These are phyloP conservation scores for Zoysia pacifica DNA, from an alignment of 176 grass and related monocot species.

Conservation along the genomic window DNA sequence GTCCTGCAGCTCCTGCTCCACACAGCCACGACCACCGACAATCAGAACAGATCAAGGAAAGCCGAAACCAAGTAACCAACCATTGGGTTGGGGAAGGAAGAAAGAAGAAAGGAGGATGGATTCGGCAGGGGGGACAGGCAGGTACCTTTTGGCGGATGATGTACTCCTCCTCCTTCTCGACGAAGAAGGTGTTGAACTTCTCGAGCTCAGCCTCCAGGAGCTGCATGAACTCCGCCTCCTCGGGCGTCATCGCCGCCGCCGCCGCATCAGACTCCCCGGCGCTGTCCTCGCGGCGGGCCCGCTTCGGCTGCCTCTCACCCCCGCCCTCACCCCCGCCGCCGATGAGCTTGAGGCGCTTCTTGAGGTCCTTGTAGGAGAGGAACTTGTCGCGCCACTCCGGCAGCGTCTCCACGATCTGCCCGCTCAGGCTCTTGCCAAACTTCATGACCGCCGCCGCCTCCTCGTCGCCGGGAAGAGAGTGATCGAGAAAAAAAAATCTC, in stretches of 20 bases:
- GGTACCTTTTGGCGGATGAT: constrained; percentile 93
- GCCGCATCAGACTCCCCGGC: constrained; percentile 19
- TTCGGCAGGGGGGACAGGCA: neutral
- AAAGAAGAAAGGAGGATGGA: neutral
- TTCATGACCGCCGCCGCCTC: constrained; percentile 48
- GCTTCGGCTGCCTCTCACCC: constrained; percentile 55
- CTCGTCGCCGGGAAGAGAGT: neutral
- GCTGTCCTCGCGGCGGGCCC: constrained; percentile 39
- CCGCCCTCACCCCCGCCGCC: constrained; percentile 1
- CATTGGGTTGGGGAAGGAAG: neutral
- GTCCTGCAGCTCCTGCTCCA: constrained; percentile 83
- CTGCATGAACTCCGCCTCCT: constrained; percentile 74
- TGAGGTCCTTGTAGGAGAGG: constrained; percentile 95
- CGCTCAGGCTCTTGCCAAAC: constrained; percentile 94
- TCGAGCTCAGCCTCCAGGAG: constrained; percentile 90
- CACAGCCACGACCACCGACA: neutral
- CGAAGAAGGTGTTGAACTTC: constrained; percentile 92
- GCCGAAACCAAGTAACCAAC: neutral
- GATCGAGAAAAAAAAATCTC: neutral
- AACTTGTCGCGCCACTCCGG: constrained; percentile 99
- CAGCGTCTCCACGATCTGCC: constrained; percentile 95
- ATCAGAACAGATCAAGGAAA: constrained; percentile 39
- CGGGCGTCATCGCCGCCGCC: constrained; percentile 52
- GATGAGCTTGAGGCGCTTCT: constrained; percentile 85
- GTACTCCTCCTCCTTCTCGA: constrained; percentile 97